phyloP scores from a whole-genome alignment of 2,329 filamentous ascomycete genomes.

The Colletotrichum euphorbiae region DNA sequence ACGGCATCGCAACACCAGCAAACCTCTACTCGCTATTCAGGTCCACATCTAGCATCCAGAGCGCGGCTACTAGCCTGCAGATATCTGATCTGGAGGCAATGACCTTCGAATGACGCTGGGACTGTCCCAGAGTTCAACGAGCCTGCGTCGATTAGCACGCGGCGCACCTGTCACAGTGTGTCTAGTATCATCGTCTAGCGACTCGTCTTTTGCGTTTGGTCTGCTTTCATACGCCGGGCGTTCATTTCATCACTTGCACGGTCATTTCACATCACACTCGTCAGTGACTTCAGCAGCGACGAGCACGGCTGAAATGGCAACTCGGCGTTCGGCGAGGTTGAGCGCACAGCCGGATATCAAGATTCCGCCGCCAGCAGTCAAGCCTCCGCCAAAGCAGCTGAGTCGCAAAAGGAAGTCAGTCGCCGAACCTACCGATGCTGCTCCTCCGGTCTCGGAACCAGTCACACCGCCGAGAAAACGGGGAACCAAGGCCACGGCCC shows the following conservation, averaged over 20 bases:
- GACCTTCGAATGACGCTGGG: constrained; percentile 10
- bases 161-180: background rate
- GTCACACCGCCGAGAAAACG: constrained; percentile 50
- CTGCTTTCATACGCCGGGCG: background rate
- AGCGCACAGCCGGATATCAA: constrained; percentile 45
- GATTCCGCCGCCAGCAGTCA: constrained; percentile 37
- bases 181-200: background rate
- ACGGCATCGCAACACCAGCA: background rate
- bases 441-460: constrained; percentile 42
- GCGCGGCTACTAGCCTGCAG: background rate
- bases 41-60: background rate
- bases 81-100: background rate
- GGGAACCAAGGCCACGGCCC: constrained; percentile 37
- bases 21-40: background rate
- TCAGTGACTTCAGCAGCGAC: background rate
- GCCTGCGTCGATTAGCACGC: background rate
- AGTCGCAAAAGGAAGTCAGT: constrained; percentile 51
- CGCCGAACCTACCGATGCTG: constrained; percentile 30
- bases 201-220: background rate
- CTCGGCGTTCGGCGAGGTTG: constrained; percentile 56
- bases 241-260: background rate
- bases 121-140: background rate
- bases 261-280: background rate
- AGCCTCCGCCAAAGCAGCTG: constrained; percentile 41
- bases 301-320: constrained; percentile 38